Percentiles rank a stretch among this genome's conserved stretches.
Evolutionary conservation across 2,329 filamentous ascomycete species (phyloP).

Genomic region (Fusarium anthophilum): DNA sequence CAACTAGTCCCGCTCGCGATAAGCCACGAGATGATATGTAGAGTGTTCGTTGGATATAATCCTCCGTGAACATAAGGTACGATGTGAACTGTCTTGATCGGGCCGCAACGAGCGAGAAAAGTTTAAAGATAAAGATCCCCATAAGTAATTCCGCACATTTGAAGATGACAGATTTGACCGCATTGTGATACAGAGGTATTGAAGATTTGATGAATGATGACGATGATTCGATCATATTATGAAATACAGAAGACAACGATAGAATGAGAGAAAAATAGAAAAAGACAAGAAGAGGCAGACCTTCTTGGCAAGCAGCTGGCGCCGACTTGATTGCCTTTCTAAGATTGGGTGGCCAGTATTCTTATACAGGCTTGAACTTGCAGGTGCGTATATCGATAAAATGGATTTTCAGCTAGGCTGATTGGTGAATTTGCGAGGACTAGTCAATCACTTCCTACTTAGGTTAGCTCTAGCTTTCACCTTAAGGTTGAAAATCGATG

Average conservation of each 20-base stretch:
- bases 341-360: not conserved
- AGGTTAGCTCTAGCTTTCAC: not conserved
- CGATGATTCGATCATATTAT: conserved; percentile 18
- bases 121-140: conserved; percentile 26
- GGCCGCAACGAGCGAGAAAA: conserved; percentile 25
- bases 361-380: not conserved
- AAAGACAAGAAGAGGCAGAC: not conserved
- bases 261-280: not conserved
- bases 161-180: conserved; percentile 28
- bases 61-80: conserved; percentile 35
- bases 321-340: not conserved
- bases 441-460: not conserved
- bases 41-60: conserved; percentile 22
- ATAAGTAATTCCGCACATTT: conserved; percentile 31
- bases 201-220: conserved; percentile 16
- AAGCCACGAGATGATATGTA: conserved; percentile 23
- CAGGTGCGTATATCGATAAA: not conserved
- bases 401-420: not conserved
- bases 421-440: not conserved
- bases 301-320: not conserved
- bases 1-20: conserved; percentile 14
- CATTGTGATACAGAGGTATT: conserved; percentile 32
- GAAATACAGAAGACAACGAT: too few species aligned
- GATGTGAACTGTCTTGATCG: conserved; percentile 29
- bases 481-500: not conserved